A percentile compares a stretch with the other conserved stretches of the same genome.
Conservation (phyloP, 108 stramenopile species). For the Nitzschia inconspicua region DNA sequence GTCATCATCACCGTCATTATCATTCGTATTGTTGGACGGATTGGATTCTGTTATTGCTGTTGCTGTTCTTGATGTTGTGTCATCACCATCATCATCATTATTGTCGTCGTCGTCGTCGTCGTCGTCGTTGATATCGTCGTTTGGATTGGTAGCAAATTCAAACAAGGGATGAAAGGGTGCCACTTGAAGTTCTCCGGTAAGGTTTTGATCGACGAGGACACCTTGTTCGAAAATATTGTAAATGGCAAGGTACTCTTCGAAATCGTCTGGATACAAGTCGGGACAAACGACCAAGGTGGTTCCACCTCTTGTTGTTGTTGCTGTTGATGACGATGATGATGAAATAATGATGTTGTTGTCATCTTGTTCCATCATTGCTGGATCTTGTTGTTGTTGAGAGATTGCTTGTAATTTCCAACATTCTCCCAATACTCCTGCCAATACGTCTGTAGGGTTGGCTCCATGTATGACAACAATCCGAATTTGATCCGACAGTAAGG, state of each 20-base stretch:
- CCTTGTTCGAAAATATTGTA: constrained; percentile 50
- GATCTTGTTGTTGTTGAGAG: too few species aligned
- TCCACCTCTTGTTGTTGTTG: too few species aligned
- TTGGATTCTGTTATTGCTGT: too few species aligned
- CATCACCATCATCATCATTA: too few species aligned
- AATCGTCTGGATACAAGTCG: constrained; percentile 59
- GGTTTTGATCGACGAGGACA: constrained; percentile 39
- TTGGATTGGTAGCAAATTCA: too few species aligned
- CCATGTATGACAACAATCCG: constrained; percentile 48
- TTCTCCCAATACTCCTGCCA: constrained; percentile 44
- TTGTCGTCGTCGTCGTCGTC: too few species aligned
- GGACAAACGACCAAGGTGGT: constrained; percentile 68
- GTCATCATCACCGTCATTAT: constrained; percentile 18
- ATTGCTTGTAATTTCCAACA: too few species aligned
- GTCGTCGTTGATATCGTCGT: constrained; percentile 4
- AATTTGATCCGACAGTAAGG: constrained; percentile 40
- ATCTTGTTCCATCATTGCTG: too few species aligned
- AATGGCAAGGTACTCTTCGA: constrained; percentile 48
- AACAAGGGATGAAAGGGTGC: constrained; percentile 83
- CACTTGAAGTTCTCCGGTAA: constrained; percentile 58
- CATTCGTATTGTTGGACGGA: too few species aligned
- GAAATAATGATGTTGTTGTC: too few species aligned
- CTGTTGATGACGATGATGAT: too few species aligned
- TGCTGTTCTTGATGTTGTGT: too few species aligned
- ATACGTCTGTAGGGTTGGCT: constrained; percentile 38